Evolutionary conservation across 208 protist genomes (phyloP).

Genomic region (Borovskyia barvae): DNA sequence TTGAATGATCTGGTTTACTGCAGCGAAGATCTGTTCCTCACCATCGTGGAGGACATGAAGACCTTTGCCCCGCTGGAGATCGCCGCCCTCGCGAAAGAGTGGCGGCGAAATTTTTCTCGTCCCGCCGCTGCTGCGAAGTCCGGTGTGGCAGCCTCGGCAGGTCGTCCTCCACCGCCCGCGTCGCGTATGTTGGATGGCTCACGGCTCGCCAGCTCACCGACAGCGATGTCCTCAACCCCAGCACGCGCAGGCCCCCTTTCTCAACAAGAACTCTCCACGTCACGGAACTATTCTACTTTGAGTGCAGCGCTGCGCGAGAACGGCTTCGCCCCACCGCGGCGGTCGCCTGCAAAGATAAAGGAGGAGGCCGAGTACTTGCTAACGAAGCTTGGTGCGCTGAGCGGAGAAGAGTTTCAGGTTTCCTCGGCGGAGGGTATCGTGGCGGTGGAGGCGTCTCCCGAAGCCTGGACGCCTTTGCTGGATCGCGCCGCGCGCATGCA

Average conservation of each 20-base stretch:
- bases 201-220: too few species aligned
- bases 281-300: conserved; percentile 17
- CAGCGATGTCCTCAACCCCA: too few species aligned
- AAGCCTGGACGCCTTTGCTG: conserved; percentile 25
- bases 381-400: conserved; percentile 22
- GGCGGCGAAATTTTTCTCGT: conserved; percentile 29
- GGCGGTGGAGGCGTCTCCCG: conserved; percentile 29
- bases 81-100: conserved; percentile 40
- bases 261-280: too few species aligned
- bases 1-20: conserved; percentile 53
- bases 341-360: conserved; percentile 24
- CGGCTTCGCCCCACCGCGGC: conserved; percentile 16
- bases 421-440: conserved; percentile 25
- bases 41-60: conserved; percentile 54
- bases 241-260: too few species aligned
- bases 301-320: conserved; percentile 19
- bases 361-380: conserved; percentile 33
- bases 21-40: conserved; percentile 62
- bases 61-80: conserved; percentile 54
- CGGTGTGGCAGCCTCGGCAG: too few species aligned
- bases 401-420: conserved; percentile 27
- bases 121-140: too few species aligned
- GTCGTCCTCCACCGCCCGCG: background rate
- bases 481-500: conserved; percentile 26
- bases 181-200: background rate